Evolutionary conservation across 2,329 filamentous ascomycete genomes (phyloP), one percentile per base, ranked within the genome.

Genomic region (Zopfia rhizophila): DNA sequence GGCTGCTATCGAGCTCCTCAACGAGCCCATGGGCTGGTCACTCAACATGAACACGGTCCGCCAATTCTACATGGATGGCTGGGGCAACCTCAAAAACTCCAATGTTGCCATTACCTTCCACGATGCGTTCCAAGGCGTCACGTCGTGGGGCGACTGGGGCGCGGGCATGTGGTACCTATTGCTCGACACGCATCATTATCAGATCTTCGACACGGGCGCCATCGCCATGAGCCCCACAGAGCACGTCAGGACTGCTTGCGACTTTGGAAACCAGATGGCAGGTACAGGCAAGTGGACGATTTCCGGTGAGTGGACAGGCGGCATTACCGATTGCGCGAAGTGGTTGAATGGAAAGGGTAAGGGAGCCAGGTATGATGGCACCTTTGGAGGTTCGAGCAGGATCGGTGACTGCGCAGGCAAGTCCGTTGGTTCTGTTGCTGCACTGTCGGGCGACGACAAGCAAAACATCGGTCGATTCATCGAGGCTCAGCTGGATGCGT

Each of bases 41-140:
- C 61, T 78, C 5, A 65, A 77, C 53, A 73, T 76, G 70, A 66
- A 72, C 53, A 68, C 59, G 4, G 66, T 79, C 14, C 59, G 64
- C 16, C 73, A 77, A 37, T 78, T 78, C 61, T 78, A 78, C 65
- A 72, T 73, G 61, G 73, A 78, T 45, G 76, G 74, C 27, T 78
- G 75, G 75, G 75, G 75, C 24, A 72, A 76, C 48, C 63, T 78
- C 14, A 58, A 63, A 30, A 53, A 74, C 58, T 70, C 70, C 19
- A 59, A 72, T 32, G 72, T 78, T 11, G 75, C 72, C 14, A 60
- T 78, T 23, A 63, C 69, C 17, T 73, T 78, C 69, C 75, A 78
- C 56, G 76, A 79, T 58, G 76, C 75, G 0, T 79, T 78, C 64
- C 32, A 67, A 36, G 75, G 74, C 12, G 74, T 77, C 4, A 73